A percentile compares a stretch with the other conserved stretches of the same genome.
phyloP scores from a whole-genome alignment of 306 rosid genomes.

The Rosa multiflora region DNA sequence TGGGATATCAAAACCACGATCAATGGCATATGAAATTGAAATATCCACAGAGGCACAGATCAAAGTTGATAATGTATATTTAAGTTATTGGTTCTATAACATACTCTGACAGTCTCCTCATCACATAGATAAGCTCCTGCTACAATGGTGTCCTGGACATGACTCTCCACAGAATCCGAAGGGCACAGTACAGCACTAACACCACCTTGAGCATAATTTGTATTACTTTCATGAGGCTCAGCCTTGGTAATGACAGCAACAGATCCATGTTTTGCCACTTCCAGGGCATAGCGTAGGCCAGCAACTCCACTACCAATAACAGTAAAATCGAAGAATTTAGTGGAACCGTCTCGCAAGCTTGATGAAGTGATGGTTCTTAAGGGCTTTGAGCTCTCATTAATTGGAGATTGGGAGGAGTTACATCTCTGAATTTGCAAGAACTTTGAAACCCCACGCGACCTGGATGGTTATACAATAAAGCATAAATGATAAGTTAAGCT shows the following conservation, averaged over 20 bases:
- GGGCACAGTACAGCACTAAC: conserved; percentile 93
- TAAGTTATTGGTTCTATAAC: conserved; percentile 26
- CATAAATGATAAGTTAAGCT: not conserved
- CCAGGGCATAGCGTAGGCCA: conserved; percentile 92
- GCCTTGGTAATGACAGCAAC: conserved; percentile 97
- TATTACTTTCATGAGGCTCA: conserved; percentile 96
- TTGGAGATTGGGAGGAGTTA: conserved; percentile 33
- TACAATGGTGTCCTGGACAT: conserved; percentile 87
- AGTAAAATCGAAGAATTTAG: conserved; percentile 73
- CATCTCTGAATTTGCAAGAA: conserved; percentile 43
- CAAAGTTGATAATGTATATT: not conserved
- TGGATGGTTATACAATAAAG: conserved; percentile 30
- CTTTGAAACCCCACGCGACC: conserved; percentile 61
- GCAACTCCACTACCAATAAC: conserved; percentile 94
- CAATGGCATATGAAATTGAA: not conserved
- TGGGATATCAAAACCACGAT: not conserved
- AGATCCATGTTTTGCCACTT: conserved; percentile 84
- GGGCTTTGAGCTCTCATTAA: conserved; percentile 37
- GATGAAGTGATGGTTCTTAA: conserved; percentile 45
- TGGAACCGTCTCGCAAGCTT: conserved; percentile 51
- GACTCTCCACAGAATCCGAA: conserved; percentile 94
- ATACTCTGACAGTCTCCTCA: conserved; percentile 88
- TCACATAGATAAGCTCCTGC: conserved; percentile 96
- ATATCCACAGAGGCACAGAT: conserved; percentile 7
- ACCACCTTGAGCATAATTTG: conserved; percentile 99